phyloP scores from a whole-genome alignment of 2,329 filamentous ascomycete species.

The Dothistroma pini region DNA sequence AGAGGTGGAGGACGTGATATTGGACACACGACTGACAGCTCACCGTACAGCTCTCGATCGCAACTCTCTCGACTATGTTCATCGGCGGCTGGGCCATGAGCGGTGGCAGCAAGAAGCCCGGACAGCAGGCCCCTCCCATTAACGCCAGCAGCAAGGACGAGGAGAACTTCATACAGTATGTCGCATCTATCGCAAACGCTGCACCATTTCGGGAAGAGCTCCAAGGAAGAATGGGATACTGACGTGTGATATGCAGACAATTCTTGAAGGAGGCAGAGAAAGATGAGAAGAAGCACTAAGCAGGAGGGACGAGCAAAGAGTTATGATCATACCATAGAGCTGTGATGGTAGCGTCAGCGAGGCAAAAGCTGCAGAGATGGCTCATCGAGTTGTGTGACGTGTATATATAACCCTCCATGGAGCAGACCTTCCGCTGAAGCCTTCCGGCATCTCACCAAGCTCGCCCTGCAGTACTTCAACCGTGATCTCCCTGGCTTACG shows the following conservation, averaged over 20 bases:
- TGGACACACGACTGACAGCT: not conserved
- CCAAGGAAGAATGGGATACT: not conserved
- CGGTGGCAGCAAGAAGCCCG: conserved; percentile 47
- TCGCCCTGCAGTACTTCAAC: no score
- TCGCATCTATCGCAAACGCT: conserved; percentile 14
- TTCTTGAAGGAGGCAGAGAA: conserved; percentile 25
- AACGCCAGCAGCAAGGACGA: conserved; percentile 64
- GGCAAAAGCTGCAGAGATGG: not conserved
- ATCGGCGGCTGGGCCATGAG: conserved; percentile 44
- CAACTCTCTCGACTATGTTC: conserved; percentile 51
- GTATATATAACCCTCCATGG: conserved; percentile 11
- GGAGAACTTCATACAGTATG: conserved; percentile 66
- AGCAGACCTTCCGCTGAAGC: not conserved
- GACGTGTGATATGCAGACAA: conserved; percentile 14
- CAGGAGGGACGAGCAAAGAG: conserved; percentile 6
- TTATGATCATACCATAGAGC: conserved; percentile 4
- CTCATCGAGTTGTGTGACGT: not conserved
- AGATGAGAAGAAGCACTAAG: conserved; percentile 18
- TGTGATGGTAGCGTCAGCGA: not conserved
- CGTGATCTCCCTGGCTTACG: no score
- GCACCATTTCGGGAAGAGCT: not conserved
- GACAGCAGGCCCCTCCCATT: conserved; percentile 54
- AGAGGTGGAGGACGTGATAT: not conserved
- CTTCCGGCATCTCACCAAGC: not conserved
- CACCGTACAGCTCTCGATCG: conserved; percentile 55